phyloP scores from a whole-genome alignment of 306 rosid species.

The Echinosophora koreensis region DNA sequence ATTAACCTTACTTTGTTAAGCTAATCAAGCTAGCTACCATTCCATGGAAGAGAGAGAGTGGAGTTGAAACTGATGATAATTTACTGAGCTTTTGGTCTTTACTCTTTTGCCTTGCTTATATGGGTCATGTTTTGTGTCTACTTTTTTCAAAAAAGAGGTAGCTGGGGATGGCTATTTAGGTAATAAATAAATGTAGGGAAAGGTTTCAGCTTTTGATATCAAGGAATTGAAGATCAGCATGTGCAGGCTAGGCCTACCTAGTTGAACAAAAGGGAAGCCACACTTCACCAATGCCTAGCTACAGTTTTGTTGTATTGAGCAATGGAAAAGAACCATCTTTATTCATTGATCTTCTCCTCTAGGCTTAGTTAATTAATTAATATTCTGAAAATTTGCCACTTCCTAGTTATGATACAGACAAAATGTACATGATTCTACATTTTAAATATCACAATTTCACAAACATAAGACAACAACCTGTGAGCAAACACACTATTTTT shows the following conservation, averaged over 20 bases:
- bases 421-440: no score
- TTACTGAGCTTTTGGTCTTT: conserved; percentile 24
- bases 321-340: background rate
- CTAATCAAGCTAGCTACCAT: no score
- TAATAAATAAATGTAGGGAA: background rate
- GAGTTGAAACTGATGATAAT: background rate
- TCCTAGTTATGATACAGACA: background rate
- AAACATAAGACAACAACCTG: no score
- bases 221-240: conserved; percentile 22
- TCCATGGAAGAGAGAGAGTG: background rate
- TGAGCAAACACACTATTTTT: no score
- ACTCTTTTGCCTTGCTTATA: conserved; percentile 25
- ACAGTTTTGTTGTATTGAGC: background rate
- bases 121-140: no score
- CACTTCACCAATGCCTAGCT: background rate
- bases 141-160: background rate
- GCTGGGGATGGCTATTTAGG: conserved; percentile 19
- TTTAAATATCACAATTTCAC: no score
- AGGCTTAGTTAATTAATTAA: no score
- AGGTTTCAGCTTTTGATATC: conserved; percentile 40
- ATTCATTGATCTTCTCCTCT: background rate
- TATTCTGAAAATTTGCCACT: no score
- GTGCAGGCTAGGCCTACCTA: conserved; percentile 35
- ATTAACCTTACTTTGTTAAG: no score
- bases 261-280: background rate